Percentiles rank a stretch among this genome's conserved stretches.
Evolutionary conservation across 208 protist genomes (phyloP).

Genomic region (Leishmania gerbilli): DNA sequence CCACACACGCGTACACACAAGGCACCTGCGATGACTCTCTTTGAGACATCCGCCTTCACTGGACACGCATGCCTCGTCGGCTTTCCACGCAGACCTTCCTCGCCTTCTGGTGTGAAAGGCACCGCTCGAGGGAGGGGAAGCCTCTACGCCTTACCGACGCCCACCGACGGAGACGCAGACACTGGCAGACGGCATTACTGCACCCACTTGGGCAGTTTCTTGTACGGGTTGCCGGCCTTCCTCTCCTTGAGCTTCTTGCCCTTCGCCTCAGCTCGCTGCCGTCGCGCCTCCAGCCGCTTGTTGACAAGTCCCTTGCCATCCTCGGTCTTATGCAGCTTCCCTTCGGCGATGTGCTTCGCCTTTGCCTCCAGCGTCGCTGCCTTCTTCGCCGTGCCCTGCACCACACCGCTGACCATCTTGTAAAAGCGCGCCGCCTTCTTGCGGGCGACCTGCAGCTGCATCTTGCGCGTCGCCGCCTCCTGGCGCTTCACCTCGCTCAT

Average conservation of each 20-base stretch:
- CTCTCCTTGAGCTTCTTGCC: slow-evolving; percentile 57
- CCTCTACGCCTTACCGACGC: no score
- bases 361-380: slow-evolving; percentile 63
- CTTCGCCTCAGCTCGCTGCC: slow-evolving; percentile 44
- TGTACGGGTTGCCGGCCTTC: slow-evolving; percentile 84
- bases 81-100: no score
- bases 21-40: no score
- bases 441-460: slow-evolving; percentile 89
- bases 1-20: neutral
- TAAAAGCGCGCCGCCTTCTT: slow-evolving; percentile 91
- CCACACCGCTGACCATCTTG: slow-evolving; percentile 89
- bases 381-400: slow-evolving; percentile 64
- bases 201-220: slow-evolving; percentile 89
- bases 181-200: slow-evolving; percentile 32
- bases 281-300: slow-evolving; percentile 48
- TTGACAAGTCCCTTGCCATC: slow-evolving; percentile 75
- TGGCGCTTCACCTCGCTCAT: slow-evolving; percentile 69
- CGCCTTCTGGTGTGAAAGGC: neutral
- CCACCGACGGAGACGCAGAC: neutral
- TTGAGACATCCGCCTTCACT: no score
- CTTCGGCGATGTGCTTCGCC: slow-evolving; percentile 76
- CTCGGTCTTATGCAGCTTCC: slow-evolving; percentile 49
- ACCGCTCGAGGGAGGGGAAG: no score
- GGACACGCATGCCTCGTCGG: no score
- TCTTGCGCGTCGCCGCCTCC: slow-evolving; percentile 79